Conservation (phyloP, 345 rosid species). For the Euphorbia lathyris region DNA sequence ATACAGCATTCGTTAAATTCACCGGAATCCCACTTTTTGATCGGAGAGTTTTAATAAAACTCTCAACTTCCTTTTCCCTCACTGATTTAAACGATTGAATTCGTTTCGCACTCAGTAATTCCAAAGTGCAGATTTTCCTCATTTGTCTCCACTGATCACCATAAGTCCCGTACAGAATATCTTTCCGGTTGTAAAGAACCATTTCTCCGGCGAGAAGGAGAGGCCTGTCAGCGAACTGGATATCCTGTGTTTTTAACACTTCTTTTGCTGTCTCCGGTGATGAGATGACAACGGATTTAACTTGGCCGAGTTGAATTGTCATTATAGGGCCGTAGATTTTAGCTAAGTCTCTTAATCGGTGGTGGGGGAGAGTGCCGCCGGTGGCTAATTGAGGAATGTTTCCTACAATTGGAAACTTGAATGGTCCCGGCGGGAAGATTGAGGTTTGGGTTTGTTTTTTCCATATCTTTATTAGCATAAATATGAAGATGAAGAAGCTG, state of each 20-base stretch:
- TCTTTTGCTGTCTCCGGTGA: conserved; percentile 16
- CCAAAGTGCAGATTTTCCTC: conserved; percentile 4
- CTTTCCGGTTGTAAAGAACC: background rate
- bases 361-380: conserved; percentile 2
- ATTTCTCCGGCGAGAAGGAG: background rate
- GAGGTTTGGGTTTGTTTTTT: background rate
- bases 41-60: background rate
- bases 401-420: conserved; percentile 34
- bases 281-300: background rate
- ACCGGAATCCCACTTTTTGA: conserved; percentile 17
- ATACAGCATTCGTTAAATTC: conserved; percentile 16
- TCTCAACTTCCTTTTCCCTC: conserved; percentile 9
- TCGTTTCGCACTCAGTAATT: background rate
- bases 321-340: conserved; percentile 12
- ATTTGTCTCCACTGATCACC: conserved; percentile 17
- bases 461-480: no score
- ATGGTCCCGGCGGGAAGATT: conserved; percentile 28
- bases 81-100: background rate
- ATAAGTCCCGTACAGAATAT: background rate
- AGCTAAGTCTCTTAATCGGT: background rate
- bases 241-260: conserved; percentile 9
- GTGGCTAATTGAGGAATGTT: conserved; percentile 27
- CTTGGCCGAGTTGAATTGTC: conserved; percentile 15
- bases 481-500: background rate
- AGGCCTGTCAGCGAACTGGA: conserved; percentile 2